phyloP scores from a whole-genome alignment of 352 stramenopile genomes.

The Phytophthora pistaciae region DNA sequence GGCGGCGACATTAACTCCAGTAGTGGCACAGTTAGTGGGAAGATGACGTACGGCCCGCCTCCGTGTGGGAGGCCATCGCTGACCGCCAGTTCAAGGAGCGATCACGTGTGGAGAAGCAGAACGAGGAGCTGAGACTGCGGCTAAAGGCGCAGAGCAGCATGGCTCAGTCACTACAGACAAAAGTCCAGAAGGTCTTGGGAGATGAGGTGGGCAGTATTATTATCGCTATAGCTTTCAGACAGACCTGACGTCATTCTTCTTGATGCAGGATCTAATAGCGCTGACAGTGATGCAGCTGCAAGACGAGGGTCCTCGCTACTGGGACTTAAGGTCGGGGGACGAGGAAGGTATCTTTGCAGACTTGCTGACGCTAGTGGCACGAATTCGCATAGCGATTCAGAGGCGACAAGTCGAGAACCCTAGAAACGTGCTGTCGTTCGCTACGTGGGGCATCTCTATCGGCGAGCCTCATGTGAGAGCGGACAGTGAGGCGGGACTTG shows the following conservation, averaged over 20 bases:
- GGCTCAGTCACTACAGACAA: constrained; percentile 10
- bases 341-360: constrained; percentile 38
- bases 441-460: constrained; percentile 25
- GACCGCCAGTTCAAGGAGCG: constrained; percentile 41
- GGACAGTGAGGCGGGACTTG: constrained; percentile 16
- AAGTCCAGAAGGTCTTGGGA: constrained; percentile 15
- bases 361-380: constrained; percentile 30
- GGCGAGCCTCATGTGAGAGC: constrained; percentile 17
- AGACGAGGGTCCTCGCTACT: constrained; percentile 14
- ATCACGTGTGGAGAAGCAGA: constrained; percentile 33
- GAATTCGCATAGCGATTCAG: constrained; percentile 26
- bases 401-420: constrained; percentile 23
- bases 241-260: constrained; percentile 5
- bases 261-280: constrained; percentile 27
- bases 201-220: constrained; percentile 13
- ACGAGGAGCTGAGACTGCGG: constrained; percentile 41
- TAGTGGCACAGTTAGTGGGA: background rate
- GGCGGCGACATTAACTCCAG: background rate
- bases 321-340: constrained; percentile 21
- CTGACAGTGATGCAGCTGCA: constrained; percentile 26
- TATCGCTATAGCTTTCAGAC: no score
- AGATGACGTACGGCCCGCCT: background rate
- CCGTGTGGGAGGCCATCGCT: constrained; percentile 37
- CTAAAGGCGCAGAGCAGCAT: constrained; percentile 21
- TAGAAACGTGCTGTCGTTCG: constrained; percentile 11